Evolutionary conservation across 495 filamentous ascomycete species (phyloP).

Genomic region (Tuber umbilicatum): DNA sequence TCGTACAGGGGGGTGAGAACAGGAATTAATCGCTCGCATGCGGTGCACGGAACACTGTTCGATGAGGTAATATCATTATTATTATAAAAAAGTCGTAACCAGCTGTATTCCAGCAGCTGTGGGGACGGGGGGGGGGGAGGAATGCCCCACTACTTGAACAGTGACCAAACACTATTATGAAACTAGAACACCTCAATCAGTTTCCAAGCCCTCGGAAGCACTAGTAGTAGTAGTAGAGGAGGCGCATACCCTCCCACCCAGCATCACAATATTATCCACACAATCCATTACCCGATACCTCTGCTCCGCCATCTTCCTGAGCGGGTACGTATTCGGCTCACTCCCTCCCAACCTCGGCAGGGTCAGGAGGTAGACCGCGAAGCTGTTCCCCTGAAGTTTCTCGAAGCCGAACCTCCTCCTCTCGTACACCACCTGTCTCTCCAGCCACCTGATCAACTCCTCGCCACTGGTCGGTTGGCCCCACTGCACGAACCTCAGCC

Average conservation of each 20-base stretch:
- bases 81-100: background rate
- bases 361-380: slow-evolving; percentile 29
- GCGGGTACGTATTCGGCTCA: slow-evolving; percentile 18
- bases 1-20: background rate
- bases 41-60: background rate
- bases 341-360: slow-evolving; percentile 19
- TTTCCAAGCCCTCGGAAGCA: background rate
- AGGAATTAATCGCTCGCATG: background rate
- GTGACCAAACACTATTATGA: slow-evolving; percentile 28
- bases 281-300: slow-evolving; percentile 26
- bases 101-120: background rate
- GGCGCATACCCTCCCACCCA: slow-evolving; percentile 25
- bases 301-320: slow-evolving; percentile 19
- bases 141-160: slow-evolving; percentile 18
- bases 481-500: slow-evolving; percentile 15
- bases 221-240: background rate
- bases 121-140: background rate
- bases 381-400: slow-evolving; percentile 34
- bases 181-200: slow-evolving; percentile 12
- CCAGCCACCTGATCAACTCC: slow-evolving; percentile 21
- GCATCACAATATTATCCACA: slow-evolving; percentile 28
- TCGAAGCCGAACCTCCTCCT: slow-evolving; percentile 20
- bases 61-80: background rate
- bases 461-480: slow-evolving; percentile 16
- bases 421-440: slow-evolving; percentile 15